Percentiles rank a stretch among this genome's conserved stretches.
Conservation (phyloP, 2,329 filamentous ascomycete genomes). For the Drechslerella stenobrocha region DNA sequence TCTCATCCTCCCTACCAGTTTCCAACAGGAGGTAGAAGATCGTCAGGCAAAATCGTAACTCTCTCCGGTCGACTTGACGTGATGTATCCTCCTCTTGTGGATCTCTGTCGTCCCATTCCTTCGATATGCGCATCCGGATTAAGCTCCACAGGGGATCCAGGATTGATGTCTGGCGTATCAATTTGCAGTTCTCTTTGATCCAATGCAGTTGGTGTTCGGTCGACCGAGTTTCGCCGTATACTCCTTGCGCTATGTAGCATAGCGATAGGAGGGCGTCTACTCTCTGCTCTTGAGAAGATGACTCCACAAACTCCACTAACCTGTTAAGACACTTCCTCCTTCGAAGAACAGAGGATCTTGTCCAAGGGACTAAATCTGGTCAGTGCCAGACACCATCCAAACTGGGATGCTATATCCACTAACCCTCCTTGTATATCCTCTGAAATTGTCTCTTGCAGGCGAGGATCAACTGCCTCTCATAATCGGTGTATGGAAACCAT, state of each 20-base stretch:
- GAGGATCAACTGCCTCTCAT: constrained; percentile 78
- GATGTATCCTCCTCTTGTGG: constrained; percentile 42
- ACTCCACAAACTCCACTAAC: constrained; percentile 55
- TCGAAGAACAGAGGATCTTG: constrained; percentile 53
- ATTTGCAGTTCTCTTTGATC: constrained; percentile 51
- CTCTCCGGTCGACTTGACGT: constrained; percentile 49
- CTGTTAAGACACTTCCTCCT: constrained; percentile 57
- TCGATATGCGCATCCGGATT: constrained; percentile 50
- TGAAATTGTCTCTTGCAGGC: constrained; percentile 76
- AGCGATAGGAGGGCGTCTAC: constrained; percentile 59
- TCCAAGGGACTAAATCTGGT: constrained; percentile 70
- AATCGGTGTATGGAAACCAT: constrained; percentile 92
- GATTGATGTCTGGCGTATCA: constrained; percentile 50
- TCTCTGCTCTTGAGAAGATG: constrained; percentile 56
- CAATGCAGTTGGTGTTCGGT: constrained; percentile 53
- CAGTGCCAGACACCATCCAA: constrained; percentile 56
- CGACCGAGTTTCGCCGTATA: constrained; percentile 53
- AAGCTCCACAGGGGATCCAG: constrained; percentile 51
- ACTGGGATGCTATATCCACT: constrained; percentile 70
- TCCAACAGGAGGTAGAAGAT: constrained; percentile 53
- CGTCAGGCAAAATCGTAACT: constrained; percentile 51
- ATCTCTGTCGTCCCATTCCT: constrained; percentile 51
- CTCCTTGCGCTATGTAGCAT: constrained; percentile 57
- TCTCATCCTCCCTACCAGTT: constrained; percentile 47
- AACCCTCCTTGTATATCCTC: constrained; percentile 48